Conservation (phyloP, 2,329 filamentous ascomycete genomes). For the Talaromyces sp. region DNA sequence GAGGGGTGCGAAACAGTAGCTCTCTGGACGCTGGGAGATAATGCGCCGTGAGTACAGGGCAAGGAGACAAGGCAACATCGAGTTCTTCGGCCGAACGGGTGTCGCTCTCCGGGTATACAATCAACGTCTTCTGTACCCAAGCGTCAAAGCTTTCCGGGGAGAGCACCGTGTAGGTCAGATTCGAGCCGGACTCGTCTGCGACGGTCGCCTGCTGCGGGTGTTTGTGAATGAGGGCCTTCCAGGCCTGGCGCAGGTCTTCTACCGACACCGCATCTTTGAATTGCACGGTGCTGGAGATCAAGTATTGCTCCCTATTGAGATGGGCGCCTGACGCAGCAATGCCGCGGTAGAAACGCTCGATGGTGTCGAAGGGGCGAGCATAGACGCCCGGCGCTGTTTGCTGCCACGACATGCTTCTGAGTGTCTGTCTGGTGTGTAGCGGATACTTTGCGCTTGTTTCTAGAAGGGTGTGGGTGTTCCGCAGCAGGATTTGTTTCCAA, state of each 20-base stretch:
- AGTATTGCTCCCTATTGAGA: background rate
- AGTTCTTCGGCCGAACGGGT: conserved; percentile 7
- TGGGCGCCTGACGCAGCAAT: background rate
- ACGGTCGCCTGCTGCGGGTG: conserved; percentile 15
- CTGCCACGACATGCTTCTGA: conserved; percentile 1
- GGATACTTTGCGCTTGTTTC: background rate
- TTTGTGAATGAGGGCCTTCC: conserved; percentile 13
- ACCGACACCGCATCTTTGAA: background rate
- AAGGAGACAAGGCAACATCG: conserved; percentile 8
- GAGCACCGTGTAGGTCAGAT: conserved; percentile 11
- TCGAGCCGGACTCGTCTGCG: background rate
- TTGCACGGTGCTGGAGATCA: background rate
- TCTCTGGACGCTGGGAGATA: conserved; percentile 11
- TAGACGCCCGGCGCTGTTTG: conserved; percentile 1
- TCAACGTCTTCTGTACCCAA: conserved; percentile 15
- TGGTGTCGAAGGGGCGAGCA: background rate
- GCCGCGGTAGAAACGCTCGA: background rate
- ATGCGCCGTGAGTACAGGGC: conserved; percentile 5
- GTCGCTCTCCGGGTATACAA: background rate
- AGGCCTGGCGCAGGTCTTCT: background rate
- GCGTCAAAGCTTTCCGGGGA: conserved; percentile 1
- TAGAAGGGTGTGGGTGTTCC: background rate
- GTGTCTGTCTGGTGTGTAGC: background rate
- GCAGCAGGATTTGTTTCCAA: background rate
- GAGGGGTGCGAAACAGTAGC: conserved; percentile 17